Percentiles rank a stretch among this genome's conserved stretches.
These are phyloP conservation scores for Gloeopeniophorella convolvens DNA, from an alignment of 768 basidiomycete genomes.

Conservation along the genomic window DNA sequence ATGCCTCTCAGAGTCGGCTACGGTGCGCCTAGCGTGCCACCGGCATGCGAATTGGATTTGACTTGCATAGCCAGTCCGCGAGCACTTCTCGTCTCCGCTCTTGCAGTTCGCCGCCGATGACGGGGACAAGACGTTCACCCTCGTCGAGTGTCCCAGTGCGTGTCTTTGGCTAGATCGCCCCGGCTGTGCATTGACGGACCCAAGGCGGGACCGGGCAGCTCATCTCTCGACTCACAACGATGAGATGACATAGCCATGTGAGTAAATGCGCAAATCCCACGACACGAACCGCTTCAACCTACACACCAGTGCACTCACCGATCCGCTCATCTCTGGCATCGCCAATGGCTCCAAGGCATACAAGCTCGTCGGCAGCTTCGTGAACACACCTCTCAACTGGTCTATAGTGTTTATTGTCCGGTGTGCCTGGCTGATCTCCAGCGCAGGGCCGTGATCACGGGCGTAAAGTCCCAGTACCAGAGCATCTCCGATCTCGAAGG, in stretches of 20 bases:
- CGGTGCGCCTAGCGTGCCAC: constrained; percentile 20
- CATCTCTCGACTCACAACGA: constrained; percentile 65
- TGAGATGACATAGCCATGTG: constrained; percentile 83
- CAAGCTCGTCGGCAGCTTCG: constrained; percentile 89
- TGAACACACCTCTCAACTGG: constrained; percentile 87
- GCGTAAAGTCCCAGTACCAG: constrained; percentile 64
- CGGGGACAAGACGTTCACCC: constrained; percentile 62
- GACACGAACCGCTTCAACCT: background rate
- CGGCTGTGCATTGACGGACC: background rate
- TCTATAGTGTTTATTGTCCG: constrained; percentile 24
- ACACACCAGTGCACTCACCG: constrained; percentile 72
- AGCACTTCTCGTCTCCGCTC: constrained; percentile 90
- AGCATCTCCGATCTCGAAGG: constrained; percentile 69
- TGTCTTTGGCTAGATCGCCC: background rate
- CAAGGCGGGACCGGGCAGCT: constrained; percentile 82
- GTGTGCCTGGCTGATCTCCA: background rate
- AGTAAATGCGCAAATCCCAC: constrained; percentile 20
- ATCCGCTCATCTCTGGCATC: constrained; percentile 85
- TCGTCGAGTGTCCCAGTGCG: constrained; percentile 87
- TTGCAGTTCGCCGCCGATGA: constrained; percentile 77
- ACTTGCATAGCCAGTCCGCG: constrained; percentile 61
- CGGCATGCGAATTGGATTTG: too few species aligned
- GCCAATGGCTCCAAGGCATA: constrained; percentile 85
- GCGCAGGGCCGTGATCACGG: constrained; percentile 87
- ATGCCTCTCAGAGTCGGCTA: constrained; percentile 26